Base-by-base conservation (phyloP, 2,329 filamentous ascomycete genomes). In the Colletotrichum scovillei region DNA sequence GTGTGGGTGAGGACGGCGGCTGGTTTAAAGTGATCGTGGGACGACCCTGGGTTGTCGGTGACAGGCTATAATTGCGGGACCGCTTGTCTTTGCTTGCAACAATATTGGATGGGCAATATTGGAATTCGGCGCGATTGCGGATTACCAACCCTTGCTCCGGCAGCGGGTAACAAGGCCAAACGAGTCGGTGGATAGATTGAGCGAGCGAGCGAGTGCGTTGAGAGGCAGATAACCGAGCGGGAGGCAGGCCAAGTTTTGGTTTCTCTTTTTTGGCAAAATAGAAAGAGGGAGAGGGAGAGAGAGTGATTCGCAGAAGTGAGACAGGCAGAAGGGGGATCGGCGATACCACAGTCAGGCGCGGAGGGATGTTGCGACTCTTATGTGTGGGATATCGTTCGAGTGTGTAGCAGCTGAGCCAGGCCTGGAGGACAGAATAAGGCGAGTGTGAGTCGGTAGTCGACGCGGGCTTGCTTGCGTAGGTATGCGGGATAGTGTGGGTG, bases 91-190 rank as follows among this genome's bases (percentile, higher is more conserved):
- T 73, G 70, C 67, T 62, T 70, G 70, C 22, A 42, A 65, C 67
- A 73, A 73, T 73, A 73, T 73, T 73, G 70, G 70, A 73, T 30
- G n/a, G 67, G 67, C 67, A 73, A 70, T 73, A 73, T 73, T 70
- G 70, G 66, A 59, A 60, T 59, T 73, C 70, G 70, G 70, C 67
- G 67, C 70, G 70, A 73, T 73, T 73, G 67, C 70, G 70, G 67
- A 65, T 62, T 60, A 73, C 70, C 67, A 59, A 73, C 67, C 70
- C 70, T 70, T 64, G 67, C 60, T 63, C 55, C 42, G 35, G 60
- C 28, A 49, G 67, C 42, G 30, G 57, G 38, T 63, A 52, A 24
- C 32, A 59, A 42, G 59, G 59, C 70, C 59, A 69, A 69, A 30
- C 14, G 60, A 30, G 69, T 62, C 59, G 55, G 55, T 69, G 70